Evolutionary conservation across 2,329 filamentous ascomycete genomes (phyloP), one percentile per base, ranked within the genome.

Genomic region (Aspergillus clavatus): DNA sequence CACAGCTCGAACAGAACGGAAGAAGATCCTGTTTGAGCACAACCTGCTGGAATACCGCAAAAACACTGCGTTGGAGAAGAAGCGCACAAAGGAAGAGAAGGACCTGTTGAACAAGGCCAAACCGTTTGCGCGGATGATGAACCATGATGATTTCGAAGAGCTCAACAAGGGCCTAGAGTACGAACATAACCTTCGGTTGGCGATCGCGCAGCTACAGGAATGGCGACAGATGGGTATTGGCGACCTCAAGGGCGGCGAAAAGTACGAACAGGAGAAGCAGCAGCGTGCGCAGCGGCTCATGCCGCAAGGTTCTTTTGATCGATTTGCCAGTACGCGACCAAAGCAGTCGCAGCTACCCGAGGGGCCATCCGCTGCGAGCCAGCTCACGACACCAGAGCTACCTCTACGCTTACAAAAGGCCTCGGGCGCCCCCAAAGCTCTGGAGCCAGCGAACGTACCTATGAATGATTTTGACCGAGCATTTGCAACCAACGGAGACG

Each of bases 111-210:
- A 91, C 70, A 95, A 95, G 65, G 86, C 89, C 4, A 98, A 98
- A 60, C 93, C 93, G 0, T 96, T 96, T 60, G 91, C 89, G 2
- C 82, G 91, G 33, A 94, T 97, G 81, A 96, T 97, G 91, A 95
- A 91, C 59, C 85, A 86, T 57, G 78, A 84, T 38, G 93, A 98
- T 65, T 97, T 95, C 60, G 86, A 94, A 52, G 81, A 83, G 8
- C 84, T 97, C 55, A 87, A 84, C 55, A 83, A 89, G 49, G 90
- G 89, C 1, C 73, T 98, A 0, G 80, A 95, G 38, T 90, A 95
- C 58, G 93, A 98, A 68, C 81, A 93, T 52, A 95, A 95, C 55
- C 74, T 98, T 14, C 83, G 93, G 2, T 84, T 94, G 61, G 93
- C 93, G 28, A 95, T 98, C 47, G 54, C 79, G 0, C 91, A 97